A percentile compares a stretch with the other conserved stretches of the same genome.
These are phyloP conservation scores for Ophidiomyces ophidiicola DNA, from an alignment of 2,329 filamentous ascomycete genomes.

Conservation along the genomic window DNA sequence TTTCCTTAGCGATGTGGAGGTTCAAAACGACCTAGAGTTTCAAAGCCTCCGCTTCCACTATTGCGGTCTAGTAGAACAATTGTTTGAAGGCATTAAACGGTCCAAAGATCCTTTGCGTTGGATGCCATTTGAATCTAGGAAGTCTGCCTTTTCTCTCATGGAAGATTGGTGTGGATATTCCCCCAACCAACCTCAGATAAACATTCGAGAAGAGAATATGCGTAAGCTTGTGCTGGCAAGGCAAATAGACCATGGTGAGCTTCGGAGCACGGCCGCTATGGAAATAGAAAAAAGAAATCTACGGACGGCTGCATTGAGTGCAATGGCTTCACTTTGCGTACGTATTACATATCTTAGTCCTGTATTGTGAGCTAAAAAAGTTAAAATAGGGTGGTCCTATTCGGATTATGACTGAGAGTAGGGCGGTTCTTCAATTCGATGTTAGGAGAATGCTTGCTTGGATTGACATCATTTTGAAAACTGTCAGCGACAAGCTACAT, in stretches of 20 bases:
- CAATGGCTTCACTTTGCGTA: conserved; percentile 88
- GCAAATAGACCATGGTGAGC: conserved; percentile 58
- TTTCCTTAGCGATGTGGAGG: conserved; percentile 86
- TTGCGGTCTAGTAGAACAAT: conserved; percentile 81
- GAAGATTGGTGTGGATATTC: conserved; percentile 99
- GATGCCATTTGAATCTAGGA: conserved; percentile 95
- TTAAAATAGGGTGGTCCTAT: conserved; percentile 50
- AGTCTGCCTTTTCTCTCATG: conserved; percentile 92
- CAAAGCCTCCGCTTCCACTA: conserved; percentile 86
- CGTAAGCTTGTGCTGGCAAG: conserved; percentile 71
- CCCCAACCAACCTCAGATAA: conserved; percentile 73
- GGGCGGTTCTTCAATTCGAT: conserved; percentile 80
- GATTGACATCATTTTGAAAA: conserved; percentile 91
- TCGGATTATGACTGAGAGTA: conserved; percentile 76
- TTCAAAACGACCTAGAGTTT: conserved; percentile 90
- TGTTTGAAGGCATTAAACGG: conserved; percentile 82
- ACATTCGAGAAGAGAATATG: conserved; percentile 74
- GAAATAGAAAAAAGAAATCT: conserved; percentile 95
- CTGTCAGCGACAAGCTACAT: conserved; percentile 82
- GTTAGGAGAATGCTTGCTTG: conserved; percentile 84
- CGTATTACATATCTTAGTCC: conserved; percentile 27
- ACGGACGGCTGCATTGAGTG: conserved; percentile 76
- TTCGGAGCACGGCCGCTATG: conserved; percentile 71
- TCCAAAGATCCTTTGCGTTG: conserved; percentile 76
- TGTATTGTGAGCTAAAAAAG: conserved; percentile 13